These are phyloP conservation scores for Nakazawaea wickerhamii DNA, from an alignment of 805 yeast species.

Conservation along the genomic window DNA sequence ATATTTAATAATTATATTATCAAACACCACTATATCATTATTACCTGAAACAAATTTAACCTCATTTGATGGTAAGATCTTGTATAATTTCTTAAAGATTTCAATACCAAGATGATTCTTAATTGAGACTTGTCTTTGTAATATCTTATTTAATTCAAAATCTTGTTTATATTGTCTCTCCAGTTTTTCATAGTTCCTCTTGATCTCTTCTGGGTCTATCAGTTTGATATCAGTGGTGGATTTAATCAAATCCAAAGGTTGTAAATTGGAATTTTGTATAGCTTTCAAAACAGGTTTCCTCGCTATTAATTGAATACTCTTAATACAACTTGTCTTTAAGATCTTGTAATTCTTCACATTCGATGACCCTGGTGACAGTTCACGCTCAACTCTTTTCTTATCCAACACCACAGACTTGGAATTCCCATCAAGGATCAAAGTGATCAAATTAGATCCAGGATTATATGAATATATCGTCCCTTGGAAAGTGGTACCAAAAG, in stretches of 20 bases:
- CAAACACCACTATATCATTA: conserved; percentile 31
- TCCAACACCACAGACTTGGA: conserved; percentile 19
- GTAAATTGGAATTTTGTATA: conserved; percentile 16
- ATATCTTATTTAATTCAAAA: conserved; percentile 19
- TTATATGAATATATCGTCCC: conserved; percentile 64
- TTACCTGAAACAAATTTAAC: conserved; percentile 28
- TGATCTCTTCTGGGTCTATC: conserved; percentile 13
- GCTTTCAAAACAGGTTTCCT: conserved; percentile 24
- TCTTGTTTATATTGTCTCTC: conserved; percentile 18
- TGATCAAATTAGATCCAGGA: conserved; percentile 39
- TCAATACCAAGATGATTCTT: conserved; percentile 23
- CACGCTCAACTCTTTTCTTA: conserved; percentile 6
- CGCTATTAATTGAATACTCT: conserved; percentile 41
- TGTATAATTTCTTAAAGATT: conserved; percentile 20
- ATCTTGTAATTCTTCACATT: conserved; percentile 36
- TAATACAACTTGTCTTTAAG: conserved; percentile 53
- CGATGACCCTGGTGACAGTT: conserved; percentile 15
- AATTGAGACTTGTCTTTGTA: conserved; percentile 17
- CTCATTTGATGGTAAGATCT: conserved; percentile 26
- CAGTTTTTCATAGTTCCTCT: conserved; percentile 17
- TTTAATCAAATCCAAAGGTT: conserved; percentile 17
- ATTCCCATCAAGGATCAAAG: conserved; percentile 25
- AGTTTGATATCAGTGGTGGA: conserved; percentile 1
- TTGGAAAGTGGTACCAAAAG: conserved; percentile 48
- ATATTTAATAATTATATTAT: conserved; percentile 31